Evolutionary conservation across 148 eudicot species (phyloP), one percentile per base, ranked within the genome.

Genomic region (Nyssa sinensis): DNA sequence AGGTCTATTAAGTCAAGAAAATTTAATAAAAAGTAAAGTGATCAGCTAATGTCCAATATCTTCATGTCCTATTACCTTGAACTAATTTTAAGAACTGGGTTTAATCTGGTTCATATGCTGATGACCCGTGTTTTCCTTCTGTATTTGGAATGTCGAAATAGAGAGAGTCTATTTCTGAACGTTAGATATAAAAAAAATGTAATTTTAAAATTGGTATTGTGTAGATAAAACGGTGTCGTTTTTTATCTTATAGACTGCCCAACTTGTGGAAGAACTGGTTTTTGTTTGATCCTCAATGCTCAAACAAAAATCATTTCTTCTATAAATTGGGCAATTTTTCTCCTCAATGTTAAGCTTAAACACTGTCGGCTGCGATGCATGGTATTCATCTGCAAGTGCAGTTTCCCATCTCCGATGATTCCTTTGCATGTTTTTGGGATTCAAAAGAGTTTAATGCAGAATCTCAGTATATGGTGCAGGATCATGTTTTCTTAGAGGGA

Each of bases 371-470:
- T 93, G 78, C 81, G 74, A 78, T 95, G 53, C 73, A 80, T 69
- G 93, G 83, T 76, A 77, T 84, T 67, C 77, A 83, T 72, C 71
- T 95, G 51, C 84, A 74, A 55, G 74, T 91, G 74, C 86, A 86
- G 72, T 78, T 80, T 73, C 86, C 93, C 55, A 34, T 80, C 70
- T 70, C 80, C 74, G 78, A 86, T 81, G 87, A 83, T 74, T 35
- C 64, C 2, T 47, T 74, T 67, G 77, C 84, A 30, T 85, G 78
- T 77, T 58, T 75, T 28, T 83, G 78, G 65, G 80, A 75, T 71
- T 57, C 82, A 30, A 79, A 79, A 71, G 88, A 84, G 73, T 75
- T 95, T 68, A 79, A 75, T 69, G 79, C 74, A 57, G 79, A 79
- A 73, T 83, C 91, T 78, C 73, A 53, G 41, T 47, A 57, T 73